Conservation (phyloP, 768 basidiomycete genomes). For the Mycena crocata region DNA sequence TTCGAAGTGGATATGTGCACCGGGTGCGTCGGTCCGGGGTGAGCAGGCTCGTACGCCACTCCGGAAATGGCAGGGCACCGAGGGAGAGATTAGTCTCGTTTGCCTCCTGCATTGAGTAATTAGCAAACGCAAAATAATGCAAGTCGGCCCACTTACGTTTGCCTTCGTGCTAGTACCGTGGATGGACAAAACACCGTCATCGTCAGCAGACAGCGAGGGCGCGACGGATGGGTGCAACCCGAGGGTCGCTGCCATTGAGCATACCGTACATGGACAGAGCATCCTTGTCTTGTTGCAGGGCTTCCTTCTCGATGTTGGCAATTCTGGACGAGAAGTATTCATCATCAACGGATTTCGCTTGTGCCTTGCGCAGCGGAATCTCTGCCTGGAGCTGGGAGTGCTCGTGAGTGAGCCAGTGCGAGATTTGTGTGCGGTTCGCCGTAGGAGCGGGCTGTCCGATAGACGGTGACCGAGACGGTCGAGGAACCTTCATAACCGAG, state of each 20-base stretch:
- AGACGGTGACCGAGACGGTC: slow-evolving; percentile 72
- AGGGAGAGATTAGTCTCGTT: too few species aligned
- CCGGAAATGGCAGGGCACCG: too few species aligned
- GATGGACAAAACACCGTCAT: slow-evolving; percentile 90
- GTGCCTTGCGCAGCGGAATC: slow-evolving; percentile 66
- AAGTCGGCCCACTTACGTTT: slow-evolving; percentile 60
- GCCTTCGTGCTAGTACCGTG: slow-evolving; percentile 91
- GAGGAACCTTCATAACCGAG: slow-evolving; percentile 59
- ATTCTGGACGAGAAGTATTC: slow-evolving; percentile 83
- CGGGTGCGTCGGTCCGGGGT: too few species aligned
- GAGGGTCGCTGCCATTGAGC: slow-evolving; percentile 89
- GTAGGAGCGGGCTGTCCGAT: slow-evolving; percentile 83
- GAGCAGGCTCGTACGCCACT: too few species aligned
- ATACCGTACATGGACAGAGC: slow-evolving; percentile 95
- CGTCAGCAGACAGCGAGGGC: slow-evolving; percentile 97
- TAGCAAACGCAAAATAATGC: slow-evolving; percentile 21
- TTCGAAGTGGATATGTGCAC: too few species aligned
- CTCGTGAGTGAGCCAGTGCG: slow-evolving; percentile 94
- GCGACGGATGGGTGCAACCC: slow-evolving; percentile 91
- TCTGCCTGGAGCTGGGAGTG: slow-evolving; percentile 87
- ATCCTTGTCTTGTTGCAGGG: slow-evolving; percentile 91
- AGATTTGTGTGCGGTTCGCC: slow-evolving; percentile 90
- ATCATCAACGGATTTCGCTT: slow-evolving; percentile 64
- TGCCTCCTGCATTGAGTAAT: slow-evolving; percentile 72
- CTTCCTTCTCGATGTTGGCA: slow-evolving; percentile 90